Percentiles rank a stretch among this genome's conserved stretches.
These are phyloP conservation scores for Gracilaria domingensis DNA, from an alignment of 23 red algal genomes.

Conservation along the genomic window DNA sequence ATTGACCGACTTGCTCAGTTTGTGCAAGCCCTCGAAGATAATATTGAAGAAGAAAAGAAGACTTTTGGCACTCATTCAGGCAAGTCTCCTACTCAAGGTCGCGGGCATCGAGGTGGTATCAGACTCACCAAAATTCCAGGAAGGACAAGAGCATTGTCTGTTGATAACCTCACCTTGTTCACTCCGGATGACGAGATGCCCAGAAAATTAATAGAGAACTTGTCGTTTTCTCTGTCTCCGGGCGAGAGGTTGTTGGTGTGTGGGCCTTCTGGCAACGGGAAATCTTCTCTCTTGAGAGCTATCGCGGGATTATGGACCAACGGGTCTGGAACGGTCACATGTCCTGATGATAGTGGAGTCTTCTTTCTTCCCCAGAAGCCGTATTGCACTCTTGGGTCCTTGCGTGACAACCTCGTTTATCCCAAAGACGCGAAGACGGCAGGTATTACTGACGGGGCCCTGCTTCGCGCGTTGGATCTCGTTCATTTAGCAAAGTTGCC, in stretches of 20 bases:
- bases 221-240: conserved; percentile 63
- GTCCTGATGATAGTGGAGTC: conserved; percentile 44
- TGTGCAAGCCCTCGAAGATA: conserved; percentile 78
- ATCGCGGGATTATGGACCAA: conserved; percentile 94
- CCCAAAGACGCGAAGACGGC: conserved; percentile 54
- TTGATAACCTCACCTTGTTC: conserved; percentile 71
- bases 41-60: conserved; percentile 59
- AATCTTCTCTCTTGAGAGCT: conserved; percentile 87
- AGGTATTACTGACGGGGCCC: conserved; percentile 42
- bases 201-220: conserved; percentile 69
- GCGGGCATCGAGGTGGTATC: background rate
- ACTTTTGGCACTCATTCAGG: conserved; percentile 58
- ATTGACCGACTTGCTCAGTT: conserved; percentile 90
- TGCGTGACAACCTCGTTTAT: conserved; percentile 88
- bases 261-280: conserved; percentile 90
- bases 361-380: conserved; percentile 97
- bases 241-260: conserved; percentile 83
- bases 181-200: conserved; percentile 61
- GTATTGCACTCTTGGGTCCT: conserved; percentile 89
- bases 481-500: conserved; percentile 76
- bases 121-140: conserved; percentile 31
- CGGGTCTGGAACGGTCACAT: conserved; percentile 73
- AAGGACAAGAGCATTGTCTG: background rate
- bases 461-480: conserved; percentile 68
- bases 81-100: background rate